Evolutionary conservation across 495 filamentous ascomycete genomes (phyloP).

Genomic region (Podospora comata): DNA sequence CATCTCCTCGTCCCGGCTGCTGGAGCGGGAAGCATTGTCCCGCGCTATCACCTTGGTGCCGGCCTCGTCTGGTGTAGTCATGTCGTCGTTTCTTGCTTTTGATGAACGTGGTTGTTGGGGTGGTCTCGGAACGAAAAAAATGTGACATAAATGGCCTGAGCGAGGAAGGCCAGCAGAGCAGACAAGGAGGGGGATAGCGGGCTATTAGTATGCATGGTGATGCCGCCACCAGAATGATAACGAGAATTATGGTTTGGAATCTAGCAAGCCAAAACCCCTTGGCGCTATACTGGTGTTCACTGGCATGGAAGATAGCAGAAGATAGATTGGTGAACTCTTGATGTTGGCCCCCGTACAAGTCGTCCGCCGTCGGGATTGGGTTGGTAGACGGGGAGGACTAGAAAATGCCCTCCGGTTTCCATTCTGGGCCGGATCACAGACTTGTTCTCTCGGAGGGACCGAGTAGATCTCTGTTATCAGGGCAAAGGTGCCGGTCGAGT

Average conservation of each 20-base stretch:
- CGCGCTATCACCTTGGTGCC: constrained; percentile 10
- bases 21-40: constrained; percentile 13
- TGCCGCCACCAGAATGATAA: not conserved
- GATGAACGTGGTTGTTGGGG: not conserved
- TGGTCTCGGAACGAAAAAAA: not conserved
- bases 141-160: not conserved
- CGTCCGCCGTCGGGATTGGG: not conserved
- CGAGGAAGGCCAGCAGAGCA: not conserved
- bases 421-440: not conserved
- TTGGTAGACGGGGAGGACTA: not conserved
- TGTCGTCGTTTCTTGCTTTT: not conserved
- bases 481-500: too few species aligned
- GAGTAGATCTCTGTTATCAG: not conserved
- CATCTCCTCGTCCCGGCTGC: constrained; percentile 31
- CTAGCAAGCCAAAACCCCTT: not conserved
- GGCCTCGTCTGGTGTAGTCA: constrained; percentile 5
- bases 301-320: not conserved
- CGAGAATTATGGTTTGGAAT: not conserved
- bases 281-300: not conserved
- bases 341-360: not conserved
- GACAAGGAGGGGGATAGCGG: not conserved
- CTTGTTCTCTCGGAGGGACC: not conserved
- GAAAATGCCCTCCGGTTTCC: not conserved
- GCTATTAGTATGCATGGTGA: not conserved
- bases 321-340: not conserved